Conservation (phyloP, 768 basidiomycete species). For the Leccinum olivaceopallidum region DNA sequence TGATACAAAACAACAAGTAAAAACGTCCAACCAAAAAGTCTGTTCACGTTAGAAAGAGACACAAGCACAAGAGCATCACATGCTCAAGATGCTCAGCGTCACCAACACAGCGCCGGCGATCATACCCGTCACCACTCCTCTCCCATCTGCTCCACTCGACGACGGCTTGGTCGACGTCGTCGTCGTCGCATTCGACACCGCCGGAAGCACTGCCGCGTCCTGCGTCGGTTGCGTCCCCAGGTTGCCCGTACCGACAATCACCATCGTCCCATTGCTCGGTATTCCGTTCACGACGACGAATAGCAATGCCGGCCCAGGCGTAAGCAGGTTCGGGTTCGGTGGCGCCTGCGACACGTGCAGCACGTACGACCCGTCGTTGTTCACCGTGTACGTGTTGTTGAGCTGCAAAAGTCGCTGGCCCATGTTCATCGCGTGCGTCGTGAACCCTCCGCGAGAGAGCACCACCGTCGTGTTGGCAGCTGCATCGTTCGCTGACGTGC, state of each 20-base stretch:
- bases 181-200: conserved; percentile 33
- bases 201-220: conserved; percentile 41
- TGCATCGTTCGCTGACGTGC: conserved; percentile 59
- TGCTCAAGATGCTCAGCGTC: conserved; percentile 1
- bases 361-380: conserved; percentile 71
- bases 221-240: conserved; percentile 69
- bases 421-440: conserved; percentile 88
- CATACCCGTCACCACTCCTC: neutral
- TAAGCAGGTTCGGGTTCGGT: conserved; percentile 82
- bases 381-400: conserved; percentile 82
- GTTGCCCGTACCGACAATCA: conserved; percentile 78
- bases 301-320: conserved; percentile 84
- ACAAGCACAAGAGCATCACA: neutral
- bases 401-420: conserved; percentile 81
- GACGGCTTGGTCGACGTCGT: neutral
- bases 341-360: conserved; percentile 83
- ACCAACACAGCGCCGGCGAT: neutral
- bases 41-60: neutral
- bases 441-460: conserved; percentile 81
- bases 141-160: neutral
- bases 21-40: neutral
- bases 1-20: neutral
- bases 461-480: conserved; percentile 75
- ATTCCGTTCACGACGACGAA: conserved; percentile 85
- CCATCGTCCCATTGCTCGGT: conserved; percentile 74